A percentile compares a stretch with the other conserved stretches of the same genome.
These are phyloP conservation scores for Penicillium roqueforti DNA, from an alignment of 495 filamentous ascomycete genomes.

Conservation along the genomic window DNA sequence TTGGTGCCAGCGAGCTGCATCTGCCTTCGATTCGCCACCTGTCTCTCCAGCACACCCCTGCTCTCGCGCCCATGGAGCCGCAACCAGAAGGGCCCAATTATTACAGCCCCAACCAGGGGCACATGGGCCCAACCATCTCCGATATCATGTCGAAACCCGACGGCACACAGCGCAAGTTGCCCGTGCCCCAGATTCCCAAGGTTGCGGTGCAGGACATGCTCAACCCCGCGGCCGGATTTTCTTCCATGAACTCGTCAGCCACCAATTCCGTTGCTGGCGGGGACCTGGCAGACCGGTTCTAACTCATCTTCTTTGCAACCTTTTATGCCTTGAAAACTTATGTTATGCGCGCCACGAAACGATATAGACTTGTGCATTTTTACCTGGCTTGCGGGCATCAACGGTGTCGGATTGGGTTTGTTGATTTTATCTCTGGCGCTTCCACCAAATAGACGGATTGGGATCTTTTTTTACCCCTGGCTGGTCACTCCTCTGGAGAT, in stretches of 20 bases:
- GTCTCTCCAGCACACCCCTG: slow-evolving; percentile 81
- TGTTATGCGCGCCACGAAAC: slow-evolving; percentile 42
- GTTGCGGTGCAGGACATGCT: slow-evolving; percentile 86
- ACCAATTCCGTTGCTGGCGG: slow-evolving; percentile 46
- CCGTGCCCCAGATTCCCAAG: slow-evolving; percentile 82
- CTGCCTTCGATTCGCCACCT: slow-evolving; percentile 87
- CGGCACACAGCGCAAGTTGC: slow-evolving; percentile 87
- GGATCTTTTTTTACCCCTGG: slow-evolving; percentile 22
- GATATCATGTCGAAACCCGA: slow-evolving; percentile 90
- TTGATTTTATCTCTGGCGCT: slow-evolving; percentile 32
- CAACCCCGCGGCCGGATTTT: slow-evolving; percentile 59
- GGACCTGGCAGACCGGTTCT: slow-evolving; percentile 41
- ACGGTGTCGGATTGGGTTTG: slow-evolving; percentile 29
- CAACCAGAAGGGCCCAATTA: slow-evolving; percentile 54
- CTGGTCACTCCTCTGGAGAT: slow-evolving; percentile 1
- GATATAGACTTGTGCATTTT: slow-evolving; percentile 48
- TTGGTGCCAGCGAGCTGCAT: slow-evolving; percentile 63
- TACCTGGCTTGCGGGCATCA: slow-evolving; percentile 30
- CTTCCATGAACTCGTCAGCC: slow-evolving; percentile 50
- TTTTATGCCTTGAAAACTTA: slow-evolving; percentile 20
- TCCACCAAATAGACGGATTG: slow-evolving; percentile 34
- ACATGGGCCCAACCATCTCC: slow-evolving; percentile 70
- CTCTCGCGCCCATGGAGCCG: slow-evolving; percentile 89
- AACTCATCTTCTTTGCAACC: slow-evolving; percentile 7
- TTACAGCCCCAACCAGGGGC: slow-evolving; percentile 50